Base-by-base conservation (phyloP, 75 land plant species). In the Ceratopteris richardii region DNA sequence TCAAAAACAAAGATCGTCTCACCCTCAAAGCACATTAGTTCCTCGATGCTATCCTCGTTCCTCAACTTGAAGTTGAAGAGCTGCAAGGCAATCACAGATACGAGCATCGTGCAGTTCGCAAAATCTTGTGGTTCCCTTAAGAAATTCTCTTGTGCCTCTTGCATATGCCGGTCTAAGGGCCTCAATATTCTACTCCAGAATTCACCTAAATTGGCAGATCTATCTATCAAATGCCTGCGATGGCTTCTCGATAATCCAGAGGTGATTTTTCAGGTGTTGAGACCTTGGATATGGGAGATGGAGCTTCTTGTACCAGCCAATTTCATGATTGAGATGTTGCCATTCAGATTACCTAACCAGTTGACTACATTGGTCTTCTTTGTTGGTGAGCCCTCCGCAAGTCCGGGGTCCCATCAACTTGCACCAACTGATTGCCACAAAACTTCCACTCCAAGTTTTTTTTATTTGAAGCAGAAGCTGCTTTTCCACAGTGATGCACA, bases 141-240 rank as follows among this genome's bases (percentile, higher is more conserved):
- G n/a, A n/a, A n/a, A n/a, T n/a, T n/a, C n/a, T n/a, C n/a, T n/a
- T n/a, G n/a, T n/a, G n/a, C n/a, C n/a, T n/a, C n/a, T n/a, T n/a
- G n/a, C n/a, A n/a, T n/a, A n/a, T n/a, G n/a, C n/a, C n/a, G n/a
- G n/a, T n/a, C n/a, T n/a, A n/a, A n/a, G n/a, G n/a, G n/a, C n/a
- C n/a, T n/a, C n/a, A n/a, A n/a, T n/a, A n/a, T n/a, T n/a, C n/a
- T n/a, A n/a, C n/a, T n/a, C n/a, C n/a, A n/a, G n/a, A n/a, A n/a
- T n/a, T n/a, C n/a, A n/a, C n/a, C n/a, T n/a, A n/a, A 44, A 21
- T 65, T 91, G 3, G 97, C 87, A 62, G 90, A 84, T 51, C 61
- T 91, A 29, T 79, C 93, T 17, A 81, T 91, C 44, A 91, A 87
- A 71, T 63, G 97, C 1, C 77, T 87, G 21, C 61, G 83, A 4